Evolutionary conservation across 2,329 filamentous ascomycete species (phyloP).

Genomic region (Colletotrichum higginsianum): DNA sequence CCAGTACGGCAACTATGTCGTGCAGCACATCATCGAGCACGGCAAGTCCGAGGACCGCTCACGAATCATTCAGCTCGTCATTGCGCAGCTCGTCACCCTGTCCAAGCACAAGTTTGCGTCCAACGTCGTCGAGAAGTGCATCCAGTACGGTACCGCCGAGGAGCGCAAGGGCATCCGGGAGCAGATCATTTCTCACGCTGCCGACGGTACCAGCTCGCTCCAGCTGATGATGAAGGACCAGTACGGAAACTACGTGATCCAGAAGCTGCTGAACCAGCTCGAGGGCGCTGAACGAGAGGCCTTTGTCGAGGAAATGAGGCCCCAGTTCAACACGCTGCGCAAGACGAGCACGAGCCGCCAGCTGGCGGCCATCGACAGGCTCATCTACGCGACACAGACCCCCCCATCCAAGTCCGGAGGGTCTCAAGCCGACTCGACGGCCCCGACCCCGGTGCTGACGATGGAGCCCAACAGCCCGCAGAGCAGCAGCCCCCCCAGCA

Average conservation of each 20-base stretch:
- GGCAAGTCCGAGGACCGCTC: slow-evolving; percentile 81
- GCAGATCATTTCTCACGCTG: slow-evolving; percentile 71
- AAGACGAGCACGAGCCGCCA: slow-evolving; percentile 77
- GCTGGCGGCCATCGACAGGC: slow-evolving; percentile 73
- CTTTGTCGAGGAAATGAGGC: slow-evolving; percentile 75
- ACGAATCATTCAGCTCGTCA: slow-evolving; percentile 81
- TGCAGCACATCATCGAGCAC: slow-evolving; percentile 89
- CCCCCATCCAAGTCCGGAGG: slow-evolving; percentile 39
- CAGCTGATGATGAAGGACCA: slow-evolving; percentile 88
- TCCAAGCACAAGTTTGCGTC: slow-evolving; percentile 98
- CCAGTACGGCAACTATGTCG: slow-evolving; percentile 96
- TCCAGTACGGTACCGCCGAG: slow-evolving; percentile 77
- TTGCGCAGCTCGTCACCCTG: slow-evolving; percentile 78
- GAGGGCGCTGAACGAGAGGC: slow-evolving; percentile 71
- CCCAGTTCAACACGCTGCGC: slow-evolving; percentile 73
- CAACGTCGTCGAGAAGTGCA: slow-evolving; percentile 96
- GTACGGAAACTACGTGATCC: slow-evolving; percentile 96
- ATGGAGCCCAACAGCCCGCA: slow-evolving; percentile 79
- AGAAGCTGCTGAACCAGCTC: slow-evolving; percentile 82
- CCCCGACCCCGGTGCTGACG: slow-evolving; percentile 77
- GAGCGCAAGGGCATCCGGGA: slow-evolving; percentile 80
- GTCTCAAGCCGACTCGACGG: slow-evolving; percentile 60
- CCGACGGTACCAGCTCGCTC: slow-evolving; percentile 79
- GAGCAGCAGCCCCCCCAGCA: slow-evolving; percentile 76
- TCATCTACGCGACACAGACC: slow-evolving; percentile 55